Evolutionary conservation across 23 red algal species (phyloP).

Genomic region (Gracilariopsis chorda): DNA sequence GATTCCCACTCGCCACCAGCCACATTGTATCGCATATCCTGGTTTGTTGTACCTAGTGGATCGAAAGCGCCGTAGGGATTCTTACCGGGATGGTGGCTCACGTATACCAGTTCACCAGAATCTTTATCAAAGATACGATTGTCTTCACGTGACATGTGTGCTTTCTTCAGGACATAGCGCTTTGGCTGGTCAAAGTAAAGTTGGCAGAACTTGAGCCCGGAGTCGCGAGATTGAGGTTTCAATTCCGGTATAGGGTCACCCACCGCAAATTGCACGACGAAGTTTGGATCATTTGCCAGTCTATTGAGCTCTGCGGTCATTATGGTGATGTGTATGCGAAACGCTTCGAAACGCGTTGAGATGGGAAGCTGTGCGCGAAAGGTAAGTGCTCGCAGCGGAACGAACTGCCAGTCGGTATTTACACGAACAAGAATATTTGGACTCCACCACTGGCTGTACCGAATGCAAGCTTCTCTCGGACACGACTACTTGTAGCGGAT

Average conservation of each 20-base stretch:
- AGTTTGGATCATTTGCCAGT: conserved; percentile 71
- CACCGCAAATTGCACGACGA: conserved; percentile 54
- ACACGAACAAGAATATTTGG: too few relatives aligned
- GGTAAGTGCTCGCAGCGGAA: too few relatives aligned
- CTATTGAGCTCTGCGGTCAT: conserved; percentile 49
- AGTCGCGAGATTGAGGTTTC: conserved; percentile 32
- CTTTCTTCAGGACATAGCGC: conserved; percentile 66
- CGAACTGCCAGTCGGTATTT: too few relatives aligned
- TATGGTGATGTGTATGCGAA: background rate
- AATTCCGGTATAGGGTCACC: conserved; percentile 43
- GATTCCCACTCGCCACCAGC: conserved; percentile 70
- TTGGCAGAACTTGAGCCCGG: conserved; percentile 16
- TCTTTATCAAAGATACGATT: conserved; percentile 60
- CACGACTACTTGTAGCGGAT: too few relatives aligned
- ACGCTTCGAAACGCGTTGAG: background rate
- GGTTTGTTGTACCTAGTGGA: conserved; percentile 46
- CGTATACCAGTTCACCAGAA: conserved; percentile 10
- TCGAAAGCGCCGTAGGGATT: conserved; percentile 73
- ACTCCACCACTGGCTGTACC: too few relatives aligned
- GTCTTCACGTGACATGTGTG: conserved; percentile 72
- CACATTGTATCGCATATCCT: conserved; percentile 44
- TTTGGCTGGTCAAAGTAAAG: conserved; percentile 24
- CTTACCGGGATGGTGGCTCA: conserved; percentile 76
- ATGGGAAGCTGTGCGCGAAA: too few relatives aligned
- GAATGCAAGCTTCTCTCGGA: too few relatives aligned